These are phyloP conservation scores for Populus tremula DNA, from an alignment of 345 rosid genomes.

Conservation along the genomic window DNA sequence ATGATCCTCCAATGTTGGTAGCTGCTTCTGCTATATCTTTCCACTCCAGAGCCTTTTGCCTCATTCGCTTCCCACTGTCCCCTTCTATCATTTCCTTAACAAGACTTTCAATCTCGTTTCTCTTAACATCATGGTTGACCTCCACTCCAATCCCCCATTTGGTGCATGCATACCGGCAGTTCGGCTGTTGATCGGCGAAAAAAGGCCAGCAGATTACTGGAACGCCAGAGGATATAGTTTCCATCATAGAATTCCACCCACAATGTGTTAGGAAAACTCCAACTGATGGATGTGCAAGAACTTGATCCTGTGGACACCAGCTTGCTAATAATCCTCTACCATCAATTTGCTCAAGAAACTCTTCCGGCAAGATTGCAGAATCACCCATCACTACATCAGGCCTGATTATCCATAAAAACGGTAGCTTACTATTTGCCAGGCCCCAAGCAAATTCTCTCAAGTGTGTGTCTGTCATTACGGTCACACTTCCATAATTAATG, in stretches of 20 bases:
- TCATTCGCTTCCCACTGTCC: slow-evolving; percentile 16
- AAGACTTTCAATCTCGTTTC: slow-evolving; percentile 18
- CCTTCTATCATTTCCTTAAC: slow-evolving; percentile 30
- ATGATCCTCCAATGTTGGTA: slow-evolving; percentile 16
- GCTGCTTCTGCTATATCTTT: neutral
- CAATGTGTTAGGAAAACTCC: slow-evolving; percentile 39
- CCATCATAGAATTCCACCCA: slow-evolving; percentile 38
- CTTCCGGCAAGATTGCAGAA: slow-evolving; percentile 21
- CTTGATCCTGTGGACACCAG: slow-evolving; percentile 34
- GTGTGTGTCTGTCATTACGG: slow-evolving; percentile 23
- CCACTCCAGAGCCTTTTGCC: slow-evolving; percentile 22
- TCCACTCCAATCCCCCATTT: slow-evolving; percentile 34
- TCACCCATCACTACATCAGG: slow-evolving; percentile 28
- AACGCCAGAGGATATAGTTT: slow-evolving; percentile 21
- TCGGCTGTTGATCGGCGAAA: slow-evolving; percentile 36
- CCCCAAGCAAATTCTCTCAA: slow-evolving; percentile 42
- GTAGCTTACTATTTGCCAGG: slow-evolving; percentile 30
- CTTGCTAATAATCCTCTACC: slow-evolving; percentile 29
- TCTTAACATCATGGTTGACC: slow-evolving; percentile 20
- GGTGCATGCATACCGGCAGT: slow-evolving; percentile 22
- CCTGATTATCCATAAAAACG: slow-evolving; percentile 39
- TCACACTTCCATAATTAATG: slow-evolving; percentile 33
- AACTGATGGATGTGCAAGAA: slow-evolving; percentile 29
- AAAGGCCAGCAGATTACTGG: slow-evolving; percentile 39
- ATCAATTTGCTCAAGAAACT: slow-evolving; percentile 19